phyloP scores from a whole-genome alignment of 169 alveolate species.

The Fabrea salina region DNA sequence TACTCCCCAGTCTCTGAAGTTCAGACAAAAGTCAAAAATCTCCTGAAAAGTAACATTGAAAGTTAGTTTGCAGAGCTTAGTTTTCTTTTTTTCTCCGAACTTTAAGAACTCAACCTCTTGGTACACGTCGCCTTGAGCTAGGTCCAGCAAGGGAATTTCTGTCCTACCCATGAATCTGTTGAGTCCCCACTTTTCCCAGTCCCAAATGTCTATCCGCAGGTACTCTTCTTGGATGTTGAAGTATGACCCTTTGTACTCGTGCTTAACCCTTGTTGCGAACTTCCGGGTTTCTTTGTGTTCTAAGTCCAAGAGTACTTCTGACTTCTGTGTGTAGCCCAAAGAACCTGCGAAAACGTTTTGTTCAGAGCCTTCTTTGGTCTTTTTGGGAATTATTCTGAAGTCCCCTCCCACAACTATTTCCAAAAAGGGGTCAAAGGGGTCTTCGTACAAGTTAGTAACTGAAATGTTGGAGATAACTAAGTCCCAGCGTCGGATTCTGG shows the following conservation, averaged over 20 bases:
- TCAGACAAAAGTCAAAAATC: slow-evolving; percentile 24
- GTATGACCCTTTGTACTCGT: slow-evolving; percentile 30
- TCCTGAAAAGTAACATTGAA: slow-evolving; percentile 27
- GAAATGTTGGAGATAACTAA: slow-evolving; percentile 18
- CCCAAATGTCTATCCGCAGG: slow-evolving; percentile 35
- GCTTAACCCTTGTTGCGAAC: not conserved
- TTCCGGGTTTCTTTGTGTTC: not conserved
- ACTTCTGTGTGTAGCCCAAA: slow-evolving; percentile 11
- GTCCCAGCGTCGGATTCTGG: slow-evolving; percentile 26
- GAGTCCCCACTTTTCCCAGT: not conserved
- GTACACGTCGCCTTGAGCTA: slow-evolving; percentile 21
- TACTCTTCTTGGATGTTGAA: slow-evolving; percentile 29
- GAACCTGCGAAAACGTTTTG: slow-evolving; percentile 9
- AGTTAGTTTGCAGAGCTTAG: not conserved
- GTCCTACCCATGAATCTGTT: slow-evolving; percentile 28
- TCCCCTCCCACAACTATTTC: slow-evolving; percentile 34
- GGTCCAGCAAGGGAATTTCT: slow-evolving; percentile 22
- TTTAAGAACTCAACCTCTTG: not conserved
- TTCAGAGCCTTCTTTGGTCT: not conserved
- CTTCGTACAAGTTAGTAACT: slow-evolving; percentile 8
- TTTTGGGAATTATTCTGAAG: slow-evolving; percentile 6
- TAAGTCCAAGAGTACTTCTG: slow-evolving; percentile 25
- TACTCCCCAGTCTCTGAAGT: slow-evolving; percentile 26
- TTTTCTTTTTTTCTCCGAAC: slow-evolving; percentile 18
- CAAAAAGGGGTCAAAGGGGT: slow-evolving; percentile 26